Percentiles rank a stretch among this genome's conserved stretches.
Evolutionary conservation across 2,329 filamentous ascomycete genomes (phyloP).

Genomic region (Pseudogymnoascus pannorum): DNA sequence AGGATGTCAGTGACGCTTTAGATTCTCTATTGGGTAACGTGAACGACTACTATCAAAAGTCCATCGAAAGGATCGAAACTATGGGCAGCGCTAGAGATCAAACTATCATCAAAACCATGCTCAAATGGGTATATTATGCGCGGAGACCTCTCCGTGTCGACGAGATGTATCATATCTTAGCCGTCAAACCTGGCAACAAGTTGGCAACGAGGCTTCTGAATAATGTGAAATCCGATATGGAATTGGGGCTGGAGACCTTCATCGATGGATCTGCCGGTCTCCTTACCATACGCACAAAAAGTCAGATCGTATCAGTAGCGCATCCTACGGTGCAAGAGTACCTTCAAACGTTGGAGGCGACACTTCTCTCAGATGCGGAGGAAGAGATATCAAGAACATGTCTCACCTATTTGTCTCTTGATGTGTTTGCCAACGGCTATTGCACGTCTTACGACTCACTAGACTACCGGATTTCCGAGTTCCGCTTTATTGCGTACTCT

Average conservation of each 20-base stretch:
- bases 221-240: background rate
- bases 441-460: background rate
- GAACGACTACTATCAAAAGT: background rate
- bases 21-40: background rate
- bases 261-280: background rate
- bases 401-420: background rate
- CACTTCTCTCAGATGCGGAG: background rate
- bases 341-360: background rate
- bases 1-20: background rate
- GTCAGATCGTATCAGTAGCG: background rate
- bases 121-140: background rate
- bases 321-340: background rate
- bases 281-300: background rate
- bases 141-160: background rate
- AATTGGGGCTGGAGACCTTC: background rate
- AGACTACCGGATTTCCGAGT: background rate
- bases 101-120: background rate
- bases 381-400: background rate
- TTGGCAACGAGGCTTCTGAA: background rate
- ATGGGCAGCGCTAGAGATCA: background rate
- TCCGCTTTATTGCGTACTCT: background rate
- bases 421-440: background rate
- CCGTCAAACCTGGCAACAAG: background rate
- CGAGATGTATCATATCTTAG: background rate
- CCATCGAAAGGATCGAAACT: background rate